Conservation (phyloP, 1,139 yeast genomes). For the Protomyces gravidus region DNA sequence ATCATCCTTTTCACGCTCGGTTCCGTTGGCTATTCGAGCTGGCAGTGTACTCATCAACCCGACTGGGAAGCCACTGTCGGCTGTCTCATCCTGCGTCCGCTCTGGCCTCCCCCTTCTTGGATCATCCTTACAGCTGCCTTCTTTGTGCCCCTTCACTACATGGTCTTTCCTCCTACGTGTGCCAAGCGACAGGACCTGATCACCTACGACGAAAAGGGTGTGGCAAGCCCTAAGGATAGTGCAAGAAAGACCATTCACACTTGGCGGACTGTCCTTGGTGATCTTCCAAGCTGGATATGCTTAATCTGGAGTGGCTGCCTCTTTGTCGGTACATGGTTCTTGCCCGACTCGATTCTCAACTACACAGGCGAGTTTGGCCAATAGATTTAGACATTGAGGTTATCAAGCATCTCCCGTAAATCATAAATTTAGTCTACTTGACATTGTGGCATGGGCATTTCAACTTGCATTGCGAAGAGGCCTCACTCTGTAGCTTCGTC, state of each 20-base stretch:
- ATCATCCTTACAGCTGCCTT: background rate
- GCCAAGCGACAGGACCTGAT: background rate
- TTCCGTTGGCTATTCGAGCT: background rate
- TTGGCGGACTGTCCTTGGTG: background rate
- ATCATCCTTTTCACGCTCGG: background rate
- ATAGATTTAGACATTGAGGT: too few species aligned
- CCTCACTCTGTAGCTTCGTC: too few species aligned
- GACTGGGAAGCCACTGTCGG: background rate
- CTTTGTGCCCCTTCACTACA: background rate
- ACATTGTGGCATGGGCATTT: background rate
- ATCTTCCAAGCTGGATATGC: background rate
- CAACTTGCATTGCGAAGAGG: background rate
- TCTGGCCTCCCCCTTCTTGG: background rate
- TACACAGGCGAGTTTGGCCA: background rate
- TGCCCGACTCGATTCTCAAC: conserved; percentile 24
- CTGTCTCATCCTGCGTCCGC: background rate
- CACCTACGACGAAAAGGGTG: conserved; percentile 1
- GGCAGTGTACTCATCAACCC: background rate
- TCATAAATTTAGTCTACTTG: too few species aligned
- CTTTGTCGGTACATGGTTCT: background rate
- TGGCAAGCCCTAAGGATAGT: background rate
- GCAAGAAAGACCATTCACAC: background rate
- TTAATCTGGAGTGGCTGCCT: background rate
- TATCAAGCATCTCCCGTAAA: too few species aligned
- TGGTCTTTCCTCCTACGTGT: background rate